Evolutionary conservation across 106 monocot species (phyloP).

Genomic region (Vanilla planifolia): DNA sequence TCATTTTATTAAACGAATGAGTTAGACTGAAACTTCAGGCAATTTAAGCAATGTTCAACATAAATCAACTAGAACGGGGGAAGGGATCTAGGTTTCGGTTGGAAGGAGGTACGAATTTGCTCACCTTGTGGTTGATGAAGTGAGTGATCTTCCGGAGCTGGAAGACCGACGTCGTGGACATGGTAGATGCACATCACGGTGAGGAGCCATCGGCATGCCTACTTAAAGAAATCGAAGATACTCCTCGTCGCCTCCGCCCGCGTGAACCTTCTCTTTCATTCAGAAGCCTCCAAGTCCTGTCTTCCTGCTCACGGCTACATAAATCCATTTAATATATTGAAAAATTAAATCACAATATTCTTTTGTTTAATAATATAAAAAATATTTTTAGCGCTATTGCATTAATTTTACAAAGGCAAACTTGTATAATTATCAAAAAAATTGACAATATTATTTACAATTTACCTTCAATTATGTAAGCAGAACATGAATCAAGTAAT

Average conservation of each 20-base stretch:
- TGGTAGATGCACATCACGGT: conserved; percentile 79
- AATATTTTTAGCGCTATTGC: no score
- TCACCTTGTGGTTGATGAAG: conserved; percentile 75
- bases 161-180: conserved; percentile 69
- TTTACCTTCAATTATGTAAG: no score
- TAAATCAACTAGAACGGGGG: neutral
- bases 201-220: conserved; percentile 79
- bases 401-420: no score
- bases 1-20: neutral
- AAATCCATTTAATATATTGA: no score
- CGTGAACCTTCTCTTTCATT: no score
- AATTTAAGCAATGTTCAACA: neutral
- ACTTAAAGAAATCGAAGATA: conserved; percentile 83
- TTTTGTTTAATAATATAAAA: no score
- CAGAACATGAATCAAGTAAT: no score
- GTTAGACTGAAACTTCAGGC: neutral
- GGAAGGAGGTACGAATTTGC: neutral
- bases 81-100: neutral
- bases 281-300: no score
- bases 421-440: no score
- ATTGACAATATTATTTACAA: no score
- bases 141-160: conserved; percentile 85
- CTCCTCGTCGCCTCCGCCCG: conserved; percentile 71
- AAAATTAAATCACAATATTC: no score
- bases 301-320: no score